Evolutionary conservation across 768 basidiomycete species (phyloP).

Genomic region (Dioszegia hungarica): DNA sequence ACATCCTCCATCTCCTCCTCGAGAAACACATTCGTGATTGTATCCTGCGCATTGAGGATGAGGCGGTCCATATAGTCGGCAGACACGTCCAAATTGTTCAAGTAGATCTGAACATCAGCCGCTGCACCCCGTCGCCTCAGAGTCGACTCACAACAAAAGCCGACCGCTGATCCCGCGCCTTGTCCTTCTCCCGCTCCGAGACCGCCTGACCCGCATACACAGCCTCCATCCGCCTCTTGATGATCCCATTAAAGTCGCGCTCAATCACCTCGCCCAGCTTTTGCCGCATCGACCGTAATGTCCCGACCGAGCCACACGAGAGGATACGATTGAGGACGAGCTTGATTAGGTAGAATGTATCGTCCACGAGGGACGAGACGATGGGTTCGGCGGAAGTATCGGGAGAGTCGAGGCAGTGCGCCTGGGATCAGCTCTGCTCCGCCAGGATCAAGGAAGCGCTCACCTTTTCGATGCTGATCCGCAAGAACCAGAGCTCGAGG

Average conservation of each 20-base stretch:
- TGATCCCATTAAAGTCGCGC: constrained; percentile 70
- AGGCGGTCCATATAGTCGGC: constrained; percentile 82
- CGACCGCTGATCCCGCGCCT: constrained; percentile 70
- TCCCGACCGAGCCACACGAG: constrained; percentile 65
- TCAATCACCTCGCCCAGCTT: constrained; percentile 73
- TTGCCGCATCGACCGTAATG: constrained; percentile 59
- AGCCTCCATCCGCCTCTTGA: constrained; percentile 80
- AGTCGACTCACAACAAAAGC: constrained; percentile 70
- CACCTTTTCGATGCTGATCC: constrained; percentile 82
- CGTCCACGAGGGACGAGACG: constrained; percentile 59
- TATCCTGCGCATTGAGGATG: constrained; percentile 54
- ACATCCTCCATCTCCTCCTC: constrained; percentile 57
- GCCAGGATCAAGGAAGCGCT: constrained; percentile 7
- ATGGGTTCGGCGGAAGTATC: constrained; percentile 62
- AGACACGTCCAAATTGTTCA: constrained; percentile 94
- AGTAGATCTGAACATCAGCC: constrained; percentile 58
- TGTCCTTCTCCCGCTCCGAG: constrained; percentile 57
- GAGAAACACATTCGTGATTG: constrained; percentile 65
- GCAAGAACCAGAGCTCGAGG: constrained; percentile 86
- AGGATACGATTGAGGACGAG: constrained; percentile 70
- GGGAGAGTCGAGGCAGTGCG: constrained; percentile 73
- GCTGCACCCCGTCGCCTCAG: background rate
- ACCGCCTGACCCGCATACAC: constrained; percentile 58
- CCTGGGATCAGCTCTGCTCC: constrained; percentile 53
- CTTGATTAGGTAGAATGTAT: constrained; percentile 93